These are phyloP conservation scores for Metarhizium brunneum DNA, from an alignment of 2,329 filamentous ascomycete species.

Conservation along the genomic window DNA sequence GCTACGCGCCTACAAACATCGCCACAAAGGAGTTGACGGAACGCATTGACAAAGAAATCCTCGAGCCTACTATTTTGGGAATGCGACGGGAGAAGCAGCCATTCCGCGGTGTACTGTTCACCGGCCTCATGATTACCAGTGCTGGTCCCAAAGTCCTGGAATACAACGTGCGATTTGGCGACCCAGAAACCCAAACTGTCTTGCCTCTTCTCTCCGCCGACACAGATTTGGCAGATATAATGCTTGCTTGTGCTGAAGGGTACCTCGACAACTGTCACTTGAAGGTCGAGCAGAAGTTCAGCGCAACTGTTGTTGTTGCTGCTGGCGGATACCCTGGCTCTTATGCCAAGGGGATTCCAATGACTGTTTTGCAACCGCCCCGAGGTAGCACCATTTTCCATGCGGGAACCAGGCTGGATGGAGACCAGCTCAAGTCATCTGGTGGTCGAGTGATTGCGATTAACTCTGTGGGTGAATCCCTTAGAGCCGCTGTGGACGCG, in stretches of 20 bases:
- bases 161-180: conserved; percentile 89
- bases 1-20: conserved; percentile 84
- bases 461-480: conserved; percentile 63
- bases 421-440: conserved; percentile 59
- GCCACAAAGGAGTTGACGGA: conserved; percentile 67
- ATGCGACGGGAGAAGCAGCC: conserved; percentile 73
- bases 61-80: conserved; percentile 83
- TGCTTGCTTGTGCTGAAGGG: conserved; percentile 74
- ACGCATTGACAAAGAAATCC: conserved; percentile 67
- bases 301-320: conserved; percentile 88
- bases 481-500: conserved; percentile 74
- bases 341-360: conserved; percentile 70
- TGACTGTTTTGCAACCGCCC: conserved; percentile 36
- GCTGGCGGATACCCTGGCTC: conserved; percentile 82
- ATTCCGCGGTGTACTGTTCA: conserved; percentile 71
- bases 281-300: conserved; percentile 60
- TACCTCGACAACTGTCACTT: conserved; percentile 63
- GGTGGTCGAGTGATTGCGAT: conserved; percentile 91
- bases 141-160: conserved; percentile 74
- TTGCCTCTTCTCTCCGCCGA: conserved; percentile 67
- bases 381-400: conserved; percentile 70
- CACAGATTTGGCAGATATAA: conserved; percentile 78
- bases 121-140: conserved; percentile 87
- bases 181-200: conserved; percentile 84
- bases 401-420: conserved; percentile 67